Percentiles rank a stretch among this genome's conserved stretches.
Evolutionary conservation across 164 flowering plant species (phyloP).

Genomic region (Tinospora cordifolia): DNA sequence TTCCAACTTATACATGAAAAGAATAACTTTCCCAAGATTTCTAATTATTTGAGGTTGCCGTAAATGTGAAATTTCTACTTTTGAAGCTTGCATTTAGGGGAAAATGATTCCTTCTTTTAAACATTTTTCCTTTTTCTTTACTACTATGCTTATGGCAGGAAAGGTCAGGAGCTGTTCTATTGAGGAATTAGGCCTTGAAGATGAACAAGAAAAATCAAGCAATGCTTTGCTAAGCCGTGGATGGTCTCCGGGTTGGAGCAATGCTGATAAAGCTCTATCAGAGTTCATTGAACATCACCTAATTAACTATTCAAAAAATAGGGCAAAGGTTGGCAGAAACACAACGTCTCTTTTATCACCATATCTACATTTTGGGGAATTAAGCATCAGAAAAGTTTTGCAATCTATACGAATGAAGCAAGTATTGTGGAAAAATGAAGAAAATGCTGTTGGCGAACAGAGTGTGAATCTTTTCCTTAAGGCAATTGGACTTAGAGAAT

Average conservation of each 20-base stretch:
- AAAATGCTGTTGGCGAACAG: conserved; percentile 42
- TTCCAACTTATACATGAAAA: too few relatives aligned
- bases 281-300: conserved; percentile 60
- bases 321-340: conserved; percentile 45
- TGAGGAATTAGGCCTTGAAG: conserved; percentile 78
- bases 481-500: conserved; percentile 78
- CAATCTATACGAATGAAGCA: conserved; percentile 60
- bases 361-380: conserved; percentile 80
- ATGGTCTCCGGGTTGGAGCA: conserved; percentile 95
- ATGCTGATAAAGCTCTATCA: conserved; percentile 57
- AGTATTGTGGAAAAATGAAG: conserved; percentile 55
- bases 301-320: conserved; percentile 45
- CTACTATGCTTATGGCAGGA: conserved; percentile 33
- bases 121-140: conserved; percentile 1
- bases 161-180: conserved; percentile 37
- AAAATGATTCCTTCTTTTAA: too few relatives aligned
- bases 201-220: conserved; percentile 80
- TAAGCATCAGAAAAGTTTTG: conserved; percentile 68
- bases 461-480: conserved; percentile 56
- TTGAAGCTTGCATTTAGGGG: background rate
- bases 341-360: conserved; percentile 81
- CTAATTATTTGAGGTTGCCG: background rate
- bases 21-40: background rate
- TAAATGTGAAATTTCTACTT: background rate
- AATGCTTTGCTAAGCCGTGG: conserved; percentile 71